Evolutionary conservation across 73 alveolate species (phyloP).

Genomic region (Paramecium sonneborni): DNA sequence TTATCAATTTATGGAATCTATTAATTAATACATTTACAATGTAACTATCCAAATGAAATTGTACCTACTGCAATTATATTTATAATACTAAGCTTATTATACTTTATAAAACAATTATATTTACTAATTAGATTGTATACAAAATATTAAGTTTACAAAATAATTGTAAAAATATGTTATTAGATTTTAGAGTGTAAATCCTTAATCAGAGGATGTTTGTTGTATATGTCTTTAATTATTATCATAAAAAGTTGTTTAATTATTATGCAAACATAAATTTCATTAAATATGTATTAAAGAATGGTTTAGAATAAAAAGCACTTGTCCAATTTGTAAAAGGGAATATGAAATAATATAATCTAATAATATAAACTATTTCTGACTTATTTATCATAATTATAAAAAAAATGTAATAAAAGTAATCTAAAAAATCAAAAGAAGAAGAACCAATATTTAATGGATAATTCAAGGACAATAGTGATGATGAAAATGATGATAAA

Average conservation of each 20-base stretch:
- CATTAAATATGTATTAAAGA: not conserved
- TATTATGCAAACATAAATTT: not conserved
- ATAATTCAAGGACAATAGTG: not conserved
- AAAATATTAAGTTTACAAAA: not conserved
- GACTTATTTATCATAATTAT: too few species aligned
- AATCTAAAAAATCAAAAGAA: not conserved
- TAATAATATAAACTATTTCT: too few species aligned
- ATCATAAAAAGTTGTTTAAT: not conserved
- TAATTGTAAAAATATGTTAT: not conserved
- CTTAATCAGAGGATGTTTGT: not conserved
- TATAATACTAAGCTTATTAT: not conserved
- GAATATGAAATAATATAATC: not conserved
- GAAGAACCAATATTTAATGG: conserved; percentile 38
- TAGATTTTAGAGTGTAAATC: not conserved
- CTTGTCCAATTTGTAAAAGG: not conserved
- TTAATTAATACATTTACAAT: not conserved
- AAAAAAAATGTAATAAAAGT: not conserved
- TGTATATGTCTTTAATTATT: not conserved
- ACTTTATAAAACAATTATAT: not conserved
- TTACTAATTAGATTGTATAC: not conserved
- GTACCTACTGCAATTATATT: not conserved
- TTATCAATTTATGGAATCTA: not conserved
- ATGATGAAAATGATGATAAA: not conserved
- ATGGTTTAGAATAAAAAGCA: not conserved
- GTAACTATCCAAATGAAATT: not conserved